A percentile compares a stretch with the other conserved stretches of the same genome.
phyloP scores from a whole-genome alignment of 441 rosid species.

The Codiaeum variegatum region DNA sequence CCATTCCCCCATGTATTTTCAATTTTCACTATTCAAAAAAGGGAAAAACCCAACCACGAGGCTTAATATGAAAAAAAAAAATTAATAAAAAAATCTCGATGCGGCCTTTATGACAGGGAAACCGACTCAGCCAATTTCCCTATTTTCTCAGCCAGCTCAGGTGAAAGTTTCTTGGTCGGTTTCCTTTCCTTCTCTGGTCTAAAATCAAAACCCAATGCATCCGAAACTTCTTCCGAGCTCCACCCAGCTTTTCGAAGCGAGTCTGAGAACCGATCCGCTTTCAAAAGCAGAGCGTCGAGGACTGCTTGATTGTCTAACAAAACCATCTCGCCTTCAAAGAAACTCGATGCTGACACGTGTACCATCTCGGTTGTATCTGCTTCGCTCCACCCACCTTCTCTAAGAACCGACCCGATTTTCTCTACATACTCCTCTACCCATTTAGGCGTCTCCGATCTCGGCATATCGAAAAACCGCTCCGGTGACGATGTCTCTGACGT shows the following conservation, averaged over 20 bases:
- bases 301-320: slow-evolving; percentile 72
- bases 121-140: slow-evolving; percentile 82
- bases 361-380: slow-evolving; percentile 66
- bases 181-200: slow-evolving; percentile 71
- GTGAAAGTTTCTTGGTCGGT: slow-evolving; percentile 71
- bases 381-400: slow-evolving; percentile 84
- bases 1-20: slow-evolving; percentile 31
- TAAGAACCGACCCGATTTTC: slow-evolving; percentile 73
- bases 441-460: slow-evolving; percentile 58
- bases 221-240: slow-evolving; percentile 97
- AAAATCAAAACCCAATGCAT: slow-evolving; percentile 75
- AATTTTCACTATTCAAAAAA: slow-evolving; percentile 21
- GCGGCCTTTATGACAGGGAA: slow-evolving; percentile 46
- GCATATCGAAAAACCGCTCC: slow-evolving; percentile 63
- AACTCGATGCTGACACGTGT: slow-evolving; percentile 78
- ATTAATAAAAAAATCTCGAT: background rate
- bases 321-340: slow-evolving; percentile 72
- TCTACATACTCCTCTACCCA: slow-evolving; percentile 79
- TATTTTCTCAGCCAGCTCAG: slow-evolving; percentile 60
- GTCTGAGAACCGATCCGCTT: slow-evolving; percentile 84
- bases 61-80: background rate
- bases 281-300: slow-evolving; percentile 64
- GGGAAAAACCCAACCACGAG: slow-evolving; percentile 19
- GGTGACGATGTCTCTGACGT: slow-evolving; percentile 69
- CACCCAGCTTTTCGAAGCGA: slow-evolving; percentile 85